A percentile compares a stretch with the other conserved stretches of the same genome.
phyloP scores from a whole-genome alignment of 352 stramenopile genomes.

The Phytophthora citricola region DNA sequence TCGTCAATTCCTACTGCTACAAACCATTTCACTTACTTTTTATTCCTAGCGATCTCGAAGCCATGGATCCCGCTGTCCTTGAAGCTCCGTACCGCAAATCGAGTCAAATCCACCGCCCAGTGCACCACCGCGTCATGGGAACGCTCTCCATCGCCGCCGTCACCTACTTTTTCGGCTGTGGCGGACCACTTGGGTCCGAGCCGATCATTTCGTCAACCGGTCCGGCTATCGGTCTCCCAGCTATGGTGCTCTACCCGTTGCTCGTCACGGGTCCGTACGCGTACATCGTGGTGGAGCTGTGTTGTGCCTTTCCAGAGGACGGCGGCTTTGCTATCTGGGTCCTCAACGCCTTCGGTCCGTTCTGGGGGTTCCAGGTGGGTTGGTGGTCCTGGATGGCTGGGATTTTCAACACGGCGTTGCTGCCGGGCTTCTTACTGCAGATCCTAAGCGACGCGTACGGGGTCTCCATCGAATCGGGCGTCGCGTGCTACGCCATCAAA shows the following conservation, averaged over 20 bases:
- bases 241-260: conserved; percentile 64
- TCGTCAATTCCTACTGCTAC: neutral
- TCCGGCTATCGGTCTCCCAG: conserved; percentile 61
- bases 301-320: conserved; percentile 77
- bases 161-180: conserved; percentile 59
- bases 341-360: conserved; percentile 70
- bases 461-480: conserved; percentile 32
- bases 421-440: conserved; percentile 46
- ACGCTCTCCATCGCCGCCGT: conserved; percentile 53
- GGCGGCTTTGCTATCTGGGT: conserved; percentile 79
- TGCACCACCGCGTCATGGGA: conserved; percentile 44
- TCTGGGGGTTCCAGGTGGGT: conserved; percentile 82
- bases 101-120: conserved; percentile 2
- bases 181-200: conserved; percentile 61
- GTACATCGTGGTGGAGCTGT: conserved; percentile 70
- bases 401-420: conserved; percentile 63
- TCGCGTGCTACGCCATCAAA: conserved; percentile 44
- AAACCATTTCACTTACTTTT: neutral
- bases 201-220: conserved; percentile 57
- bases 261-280: conserved; percentile 68
- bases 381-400: conserved; percentile 86
- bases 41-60: conserved; percentile 21
- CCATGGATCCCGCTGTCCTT: conserved; percentile 24
- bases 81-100: conserved; percentile 34
- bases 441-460: conserved; percentile 47